A percentile compares a stretch with the other conserved stretches of the same genome.
These are phyloP conservation scores for Amylocarpus encephaloides DNA, from an alignment of 2,329 filamentous ascomycete species.

Conservation along the genomic window DNA sequence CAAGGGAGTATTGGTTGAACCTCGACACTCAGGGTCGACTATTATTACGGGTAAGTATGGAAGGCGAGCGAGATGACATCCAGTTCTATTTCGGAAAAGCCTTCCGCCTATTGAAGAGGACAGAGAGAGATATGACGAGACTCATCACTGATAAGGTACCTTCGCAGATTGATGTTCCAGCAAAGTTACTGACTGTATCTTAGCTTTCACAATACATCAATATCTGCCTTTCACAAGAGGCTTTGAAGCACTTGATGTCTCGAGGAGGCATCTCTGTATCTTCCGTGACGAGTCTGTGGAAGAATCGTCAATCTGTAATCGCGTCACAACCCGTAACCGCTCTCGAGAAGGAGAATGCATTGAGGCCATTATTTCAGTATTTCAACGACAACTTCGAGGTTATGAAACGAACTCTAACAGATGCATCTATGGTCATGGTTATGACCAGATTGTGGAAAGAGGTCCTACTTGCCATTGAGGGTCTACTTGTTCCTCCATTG, in stretches of 20 bases:
- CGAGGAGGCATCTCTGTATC: slow-evolving; percentile 62
- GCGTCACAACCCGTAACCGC: slow-evolving; percentile 51
- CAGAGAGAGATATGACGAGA: slow-evolving; percentile 95
- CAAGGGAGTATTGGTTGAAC: slow-evolving; percentile 95
- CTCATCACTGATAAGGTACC: slow-evolving; percentile 93
- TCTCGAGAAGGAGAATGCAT: slow-evolving; percentile 69
- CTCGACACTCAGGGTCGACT: slow-evolving; percentile 91
- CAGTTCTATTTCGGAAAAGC: slow-evolving; percentile 98
- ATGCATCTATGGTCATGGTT: slow-evolving; percentile 94
- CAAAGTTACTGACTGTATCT: slow-evolving; percentile 6
- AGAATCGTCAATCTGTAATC: slow-evolving; percentile 49
- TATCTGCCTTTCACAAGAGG: slow-evolving; percentile 75
- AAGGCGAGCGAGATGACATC: slow-evolving; percentile 95
- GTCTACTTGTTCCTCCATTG: slow-evolving; percentile 81
- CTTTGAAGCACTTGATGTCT: slow-evolving; percentile 67
- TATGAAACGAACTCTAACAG: slow-evolving; percentile 94
- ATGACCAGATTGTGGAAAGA: slow-evolving; percentile 99
- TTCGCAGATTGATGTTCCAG: slow-evolving; percentile 1
- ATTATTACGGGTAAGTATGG: slow-evolving; percentile 91
- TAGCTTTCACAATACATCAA: slow-evolving; percentile 94
- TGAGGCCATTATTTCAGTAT: slow-evolving; percentile 83
- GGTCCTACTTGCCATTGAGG: slow-evolving; percentile 84
- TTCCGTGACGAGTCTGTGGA: slow-evolving; percentile 64
- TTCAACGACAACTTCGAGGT: slow-evolving; percentile 99
- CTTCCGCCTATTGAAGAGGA: slow-evolving; percentile 89